Evolutionary conservation across 345 rosid genomes (phyloP).

Genomic region (Corymbia maculata): DNA sequence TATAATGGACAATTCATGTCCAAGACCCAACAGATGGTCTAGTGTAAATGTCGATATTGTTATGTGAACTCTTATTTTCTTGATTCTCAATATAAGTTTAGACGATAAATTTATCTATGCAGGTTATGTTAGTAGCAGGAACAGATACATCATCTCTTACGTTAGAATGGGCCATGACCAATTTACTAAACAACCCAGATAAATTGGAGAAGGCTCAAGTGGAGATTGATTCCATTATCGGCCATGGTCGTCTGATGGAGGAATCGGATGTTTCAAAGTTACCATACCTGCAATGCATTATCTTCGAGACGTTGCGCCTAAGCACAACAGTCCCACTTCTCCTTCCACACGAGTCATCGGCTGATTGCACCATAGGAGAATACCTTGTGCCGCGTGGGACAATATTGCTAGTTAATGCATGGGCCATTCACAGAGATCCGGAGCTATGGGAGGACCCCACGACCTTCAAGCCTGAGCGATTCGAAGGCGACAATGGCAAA

Average conservation of each 20-base stretch:
- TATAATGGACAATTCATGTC: background rate
- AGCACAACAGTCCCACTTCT: constrained; percentile 22
- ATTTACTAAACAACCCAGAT: constrained; percentile 21
- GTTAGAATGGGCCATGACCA: constrained; percentile 38
- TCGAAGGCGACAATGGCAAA: background rate
- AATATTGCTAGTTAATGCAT: constrained; percentile 20
- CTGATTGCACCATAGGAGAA: constrained; percentile 20
- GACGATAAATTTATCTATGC: background rate
- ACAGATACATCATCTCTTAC: constrained; percentile 25
- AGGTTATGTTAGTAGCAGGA: constrained; percentile 23
- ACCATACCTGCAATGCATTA: constrained; percentile 20
- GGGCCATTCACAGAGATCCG: constrained; percentile 46
- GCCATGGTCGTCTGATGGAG: constrained; percentile 7
- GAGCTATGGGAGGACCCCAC: constrained; percentile 26
- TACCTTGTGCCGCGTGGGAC: constrained; percentile 28
- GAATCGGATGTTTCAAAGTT: constrained; percentile 24
- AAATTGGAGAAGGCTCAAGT: constrained; percentile 20
- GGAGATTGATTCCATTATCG: constrained; percentile 7
- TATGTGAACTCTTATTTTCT: background rate
- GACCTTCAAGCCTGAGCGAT: constrained; percentile 19
- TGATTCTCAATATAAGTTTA: background rate
- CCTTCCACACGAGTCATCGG: constrained; percentile 20
- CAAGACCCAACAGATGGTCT: background rate
- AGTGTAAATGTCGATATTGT: background rate
- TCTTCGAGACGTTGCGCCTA: constrained; percentile 29